Conservation (phyloP, 2,329 filamentous ascomycete genomes). For the Saccharata proteae region DNA sequence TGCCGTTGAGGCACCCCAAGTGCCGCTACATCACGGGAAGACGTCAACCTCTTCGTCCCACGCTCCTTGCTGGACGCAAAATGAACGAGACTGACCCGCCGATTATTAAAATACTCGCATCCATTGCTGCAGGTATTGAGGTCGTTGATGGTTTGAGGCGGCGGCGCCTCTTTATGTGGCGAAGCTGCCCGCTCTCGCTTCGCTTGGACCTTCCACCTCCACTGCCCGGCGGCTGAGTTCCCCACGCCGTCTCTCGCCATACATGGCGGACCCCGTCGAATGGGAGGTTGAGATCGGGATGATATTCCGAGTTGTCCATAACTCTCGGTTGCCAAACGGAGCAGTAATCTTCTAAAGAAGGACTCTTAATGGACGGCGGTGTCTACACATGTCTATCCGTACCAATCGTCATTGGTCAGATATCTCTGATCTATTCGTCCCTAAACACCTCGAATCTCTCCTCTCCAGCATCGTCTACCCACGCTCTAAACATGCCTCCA, state of each 20-base stretch:
- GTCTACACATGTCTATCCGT: too few relatives aligned
- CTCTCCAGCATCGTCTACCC: constrained; percentile 51
- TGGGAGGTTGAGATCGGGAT: too few relatives aligned
- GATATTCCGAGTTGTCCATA: too few relatives aligned
- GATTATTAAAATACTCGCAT: constrained; percentile 3
- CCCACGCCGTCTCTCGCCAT: too few relatives aligned
- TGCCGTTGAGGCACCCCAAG: constrained; percentile 20
- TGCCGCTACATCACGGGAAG: constrained; percentile 15
- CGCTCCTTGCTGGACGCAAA: neutral
- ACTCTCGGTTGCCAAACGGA: too few relatives aligned
- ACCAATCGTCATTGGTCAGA: too few relatives aligned
- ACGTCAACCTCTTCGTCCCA: neutral
- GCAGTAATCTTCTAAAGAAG: too few relatives aligned
- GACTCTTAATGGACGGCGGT: too few relatives aligned
- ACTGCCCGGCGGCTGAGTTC: too few relatives aligned
- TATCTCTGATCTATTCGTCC: too few relatives aligned
- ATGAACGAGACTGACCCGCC: constrained; percentile 3
- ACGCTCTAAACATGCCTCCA: constrained; percentile 77
- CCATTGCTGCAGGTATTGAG: constrained; percentile 1
- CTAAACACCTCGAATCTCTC: constrained; percentile 48
- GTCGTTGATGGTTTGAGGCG: neutral
- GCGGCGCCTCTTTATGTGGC: constrained; percentile 5
- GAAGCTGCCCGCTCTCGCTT: constrained; percentile 1
- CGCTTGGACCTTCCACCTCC: constrained; percentile 8
- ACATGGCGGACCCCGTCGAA: too few relatives aligned